Base-by-base conservation (phyloP, 1,139 yeast species). In the Yamadazyma dendronema region DNA sequence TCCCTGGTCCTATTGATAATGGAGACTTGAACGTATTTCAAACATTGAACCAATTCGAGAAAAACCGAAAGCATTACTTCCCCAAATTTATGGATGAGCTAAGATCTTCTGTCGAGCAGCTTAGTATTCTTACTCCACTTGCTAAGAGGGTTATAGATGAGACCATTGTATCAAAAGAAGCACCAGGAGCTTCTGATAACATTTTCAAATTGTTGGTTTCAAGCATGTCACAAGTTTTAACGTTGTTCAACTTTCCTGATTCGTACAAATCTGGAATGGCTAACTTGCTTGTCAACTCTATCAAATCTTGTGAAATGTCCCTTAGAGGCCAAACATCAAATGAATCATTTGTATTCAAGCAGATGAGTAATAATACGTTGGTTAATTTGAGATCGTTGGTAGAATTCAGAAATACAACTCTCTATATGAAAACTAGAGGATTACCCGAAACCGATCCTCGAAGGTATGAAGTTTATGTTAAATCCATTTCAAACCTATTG, bases 291-390 rank as follows among this genome's bases (percentile, higher is more conserved):
- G 64, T 77, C 3, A 73, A 74, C 44, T 76, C 87, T 0, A 75
- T 86, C 21, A 77, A 78, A 40, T 74, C 86, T 0, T 56, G 74
- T 11, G 96, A 87, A 51, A 80, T 85, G 10, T 65, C 84, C 0
- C 57, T 84, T 16, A 68, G 96, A 41, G 94, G 94, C 0, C 54
- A 60, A 2, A 44, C 62, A 3, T 57, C 73, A 8, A 47, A 60
- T 3, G 54, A 53, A 0, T 65, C 68, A 0, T 49, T 81, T 14
- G 56, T 85, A 0, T 60, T 80, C 3, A 67, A 68, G 33, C 88
- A 84, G 46, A 51, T 87, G 2, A 74, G 88, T 0, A 72, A 78
- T 42, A 84, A 83, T 41, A 54, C 75, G 0, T 54, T 84, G 37
- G 74, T 81, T 4, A 70, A 78, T 17, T 59, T 87, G 47, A 63